Conservation (phyloP, 495 filamentous ascomycete species). For the Hypoxylon rickii region DNA sequence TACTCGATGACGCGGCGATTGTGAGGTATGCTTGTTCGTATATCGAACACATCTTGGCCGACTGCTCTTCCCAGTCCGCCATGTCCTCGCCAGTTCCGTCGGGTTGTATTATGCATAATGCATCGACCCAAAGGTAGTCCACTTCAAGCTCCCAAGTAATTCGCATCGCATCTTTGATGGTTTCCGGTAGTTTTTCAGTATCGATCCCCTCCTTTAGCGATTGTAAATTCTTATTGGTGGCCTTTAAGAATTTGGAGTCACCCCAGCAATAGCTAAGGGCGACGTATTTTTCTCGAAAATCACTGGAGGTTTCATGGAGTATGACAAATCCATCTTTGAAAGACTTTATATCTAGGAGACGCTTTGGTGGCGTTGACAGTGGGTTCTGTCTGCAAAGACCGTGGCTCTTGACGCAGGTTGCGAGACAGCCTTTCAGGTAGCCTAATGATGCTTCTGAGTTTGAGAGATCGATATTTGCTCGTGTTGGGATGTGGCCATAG, state of each 20-base stretch:
- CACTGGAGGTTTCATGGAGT: background rate
- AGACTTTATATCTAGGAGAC: background rate
- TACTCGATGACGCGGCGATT: conserved; percentile 36
- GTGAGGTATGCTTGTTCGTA: conserved; percentile 38
- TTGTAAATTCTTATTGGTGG: background rate
- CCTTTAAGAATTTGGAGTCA: background rate
- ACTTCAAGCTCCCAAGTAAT: conserved; percentile 24
- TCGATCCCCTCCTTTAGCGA: conserved; percentile 14
- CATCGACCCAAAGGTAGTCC: conserved; percentile 36
- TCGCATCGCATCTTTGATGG: conserved; percentile 36
- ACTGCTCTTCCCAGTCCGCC: conserved; percentile 32
- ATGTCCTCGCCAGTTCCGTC: too few relatives aligned
- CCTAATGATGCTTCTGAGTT: conserved; percentile 4
- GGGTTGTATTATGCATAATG: conserved; percentile 39
- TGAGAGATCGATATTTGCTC: conserved; percentile 1
- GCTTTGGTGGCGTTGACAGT: conserved; percentile 3
- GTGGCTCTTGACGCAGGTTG: conserved; percentile 1
- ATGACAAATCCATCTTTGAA: background rate
- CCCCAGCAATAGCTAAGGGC: conserved; percentile 15
- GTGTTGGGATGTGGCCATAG: conserved; percentile 1
- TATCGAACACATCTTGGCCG: conserved; percentile 34
- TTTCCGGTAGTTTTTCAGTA: conserved; percentile 19
- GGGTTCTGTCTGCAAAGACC: background rate
- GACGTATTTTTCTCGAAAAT: conserved; percentile 7
- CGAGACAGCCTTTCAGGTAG: conserved; percentile 4